Evolutionary conservation across 352 stramenopile species (phyloP), one percentile per base, ranked within the genome.

Genomic region (Globisporangium carolinianum): DNA sequence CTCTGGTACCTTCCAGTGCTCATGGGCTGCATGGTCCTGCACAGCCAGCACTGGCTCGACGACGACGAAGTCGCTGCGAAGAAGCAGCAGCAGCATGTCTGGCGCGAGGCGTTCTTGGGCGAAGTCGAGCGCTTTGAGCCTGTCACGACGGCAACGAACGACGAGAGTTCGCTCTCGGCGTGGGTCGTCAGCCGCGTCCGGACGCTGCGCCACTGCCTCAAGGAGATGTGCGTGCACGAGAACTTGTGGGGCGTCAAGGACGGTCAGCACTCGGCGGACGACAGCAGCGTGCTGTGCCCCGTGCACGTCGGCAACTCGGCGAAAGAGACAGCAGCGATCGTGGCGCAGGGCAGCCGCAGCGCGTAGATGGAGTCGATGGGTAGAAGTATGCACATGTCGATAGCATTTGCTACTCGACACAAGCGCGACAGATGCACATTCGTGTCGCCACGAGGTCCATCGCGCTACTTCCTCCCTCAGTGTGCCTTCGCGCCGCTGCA

Each of bases 1-100:
- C 74, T 99, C 46, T 99, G 95, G 96, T 99, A 99, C 74, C 72
- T 99, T 46, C 97, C 97, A 10, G 86, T 98, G 54, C 78, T 99
- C 57, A 94, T 99, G 73, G 89, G 91, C 47, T 83, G 97, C 57
- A 99, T 99, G 80, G 88, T 99, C 48, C 80, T 99, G 41, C 97
- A 99, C 79, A 98, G 86, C 61, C 90, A 96, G 68, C 78, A 90
- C 55, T 97, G 89, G 89, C 67, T 87, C 60, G 73, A 86, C 42
- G 76, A 91, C 1, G 78, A 91, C 11, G 83, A 91, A 55, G 56
- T 66, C 35, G 69, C 83, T 55, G 67, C 74, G 54, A 84, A 89
- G 57, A 77, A 83, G 61, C 57, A 79, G 55, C 53, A 63, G 37
- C 73, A 89, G 55, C 77, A 69, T 62, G 66, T 80, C 7, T 89